Evolutionary conservation across 441 rosid species (phyloP).

Genomic region (Syzygium malaccense): DNA sequence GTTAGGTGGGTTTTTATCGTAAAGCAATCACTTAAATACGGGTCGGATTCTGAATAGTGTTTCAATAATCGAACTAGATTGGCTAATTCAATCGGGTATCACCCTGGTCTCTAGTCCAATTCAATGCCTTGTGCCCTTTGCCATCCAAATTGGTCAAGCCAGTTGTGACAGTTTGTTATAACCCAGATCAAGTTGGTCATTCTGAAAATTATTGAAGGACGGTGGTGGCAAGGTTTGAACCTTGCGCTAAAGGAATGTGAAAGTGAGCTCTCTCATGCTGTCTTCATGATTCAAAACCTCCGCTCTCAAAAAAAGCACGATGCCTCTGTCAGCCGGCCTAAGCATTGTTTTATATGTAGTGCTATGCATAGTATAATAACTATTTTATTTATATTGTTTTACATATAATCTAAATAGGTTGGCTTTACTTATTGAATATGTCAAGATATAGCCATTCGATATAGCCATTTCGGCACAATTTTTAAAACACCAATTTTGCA

Average conservation of each 20-base stretch:
- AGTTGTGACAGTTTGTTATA: not conserved
- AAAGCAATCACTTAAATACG: not conserved
- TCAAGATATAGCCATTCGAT: accelerated
- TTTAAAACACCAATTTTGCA: not conserved
- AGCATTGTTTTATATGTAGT: not conserved
- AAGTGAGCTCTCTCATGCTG: not conserved
- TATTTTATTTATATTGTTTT: not conserved
- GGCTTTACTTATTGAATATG: not conserved
- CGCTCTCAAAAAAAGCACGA: not conserved
- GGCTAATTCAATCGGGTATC: not conserved
- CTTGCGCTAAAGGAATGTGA: not conserved
- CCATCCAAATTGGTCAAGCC: not conserved
- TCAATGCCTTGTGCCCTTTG: not conserved
- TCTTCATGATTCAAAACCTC: not conserved
- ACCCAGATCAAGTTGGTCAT: not conserved
- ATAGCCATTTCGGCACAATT: not conserved
- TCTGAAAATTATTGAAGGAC: not conserved
- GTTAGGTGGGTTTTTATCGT: not conserved
- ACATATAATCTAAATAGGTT: not conserved
- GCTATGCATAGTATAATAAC: too few species aligned
- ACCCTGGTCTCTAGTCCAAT: not conserved
- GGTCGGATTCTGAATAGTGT: not conserved
- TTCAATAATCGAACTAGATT: not conserved
- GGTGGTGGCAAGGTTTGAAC: not conserved
- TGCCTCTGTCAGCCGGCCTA: not conserved